Evolutionary conservation across 768 basidiomycete species (phyloP), one percentile per base, ranked within the genome.

Genomic region (Trametes villosa): DNA sequence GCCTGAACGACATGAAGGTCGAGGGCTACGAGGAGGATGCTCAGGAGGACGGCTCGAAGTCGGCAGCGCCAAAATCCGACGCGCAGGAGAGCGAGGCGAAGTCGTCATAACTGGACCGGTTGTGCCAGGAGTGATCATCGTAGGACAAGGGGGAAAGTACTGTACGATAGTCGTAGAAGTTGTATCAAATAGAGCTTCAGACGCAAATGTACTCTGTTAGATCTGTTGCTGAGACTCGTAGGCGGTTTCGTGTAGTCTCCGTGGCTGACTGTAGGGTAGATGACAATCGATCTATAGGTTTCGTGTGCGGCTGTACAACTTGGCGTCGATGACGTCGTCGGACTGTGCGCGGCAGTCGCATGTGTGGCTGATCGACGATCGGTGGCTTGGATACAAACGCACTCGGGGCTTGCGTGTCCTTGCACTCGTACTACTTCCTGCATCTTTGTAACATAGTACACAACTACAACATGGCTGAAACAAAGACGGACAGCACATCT

Each of bases 1-100:
- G 96, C 5, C 72, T 99, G 70, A 94, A 94, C 67, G 92, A 94
- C 67, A 94, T 94, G 72, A 86, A 87, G 67, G 89, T 94, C 1
- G 92, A 94, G 67, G 83, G 83, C 0, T 91, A 91, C 68, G 86
- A 85, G 65, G 62, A 73, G 29, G 75, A 70, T n/a, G 57, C 55
- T 8, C 57, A 56, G 53, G 49, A 57, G 20, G 38, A 53, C 18
- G 49, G 24, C 9, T 13, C 20, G 22, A 45, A 56, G 50, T n/a
- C 38, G 36, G 36, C 34, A 9, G 36, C 22, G 6, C 24, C 33
- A 29, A 5, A 31, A 29, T 4, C 48, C 2, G 22, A 46, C 33
- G 31, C 29, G 49, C 27, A 57, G 45, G 44, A 40, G 41, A 42
- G 24, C 7, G 49, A 48, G 55, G 34, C 34, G 34, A 57, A 57